phyloP scores from a whole-genome alignment of 805 yeast species.

The Kluyveromyces siamensis region DNA sequence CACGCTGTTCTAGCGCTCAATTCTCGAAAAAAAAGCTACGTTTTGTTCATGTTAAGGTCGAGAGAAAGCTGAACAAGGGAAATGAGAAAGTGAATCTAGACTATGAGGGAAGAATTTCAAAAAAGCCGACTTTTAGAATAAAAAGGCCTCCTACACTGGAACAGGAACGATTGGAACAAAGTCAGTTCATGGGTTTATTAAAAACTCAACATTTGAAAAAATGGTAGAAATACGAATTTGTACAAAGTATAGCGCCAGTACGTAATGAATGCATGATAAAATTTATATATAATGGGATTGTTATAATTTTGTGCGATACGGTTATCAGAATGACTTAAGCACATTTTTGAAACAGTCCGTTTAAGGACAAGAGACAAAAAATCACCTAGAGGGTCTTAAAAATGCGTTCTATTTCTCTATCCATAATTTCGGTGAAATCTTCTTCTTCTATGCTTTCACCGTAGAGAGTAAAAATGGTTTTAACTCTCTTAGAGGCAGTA shows the following conservation, averaged over 20 bases:
- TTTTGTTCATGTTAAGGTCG: neutral
- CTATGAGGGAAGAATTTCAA: neutral
- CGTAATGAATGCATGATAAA: neutral
- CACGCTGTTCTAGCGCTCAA: neutral
- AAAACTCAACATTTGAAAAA: neutral
- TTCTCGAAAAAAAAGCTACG: neutral
- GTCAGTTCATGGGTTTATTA: neutral
- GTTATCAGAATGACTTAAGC: neutral
- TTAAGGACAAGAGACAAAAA: neutral
- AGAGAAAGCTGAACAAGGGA: neutral
- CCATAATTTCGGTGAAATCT: slow-evolving; percentile 21
- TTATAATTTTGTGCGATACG: neutral
- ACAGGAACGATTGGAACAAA: neutral
- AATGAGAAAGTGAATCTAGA: neutral
- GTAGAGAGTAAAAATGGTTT: slow-evolving; percentile 36
- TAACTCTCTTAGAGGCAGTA: slow-evolving; percentile 33
- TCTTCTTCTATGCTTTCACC: slow-evolving; percentile 43
- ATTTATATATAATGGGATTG: neutral
- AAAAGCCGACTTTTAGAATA: neutral
- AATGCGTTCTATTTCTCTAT: slow-evolving; percentile 6
- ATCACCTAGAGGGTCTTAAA: neutral
- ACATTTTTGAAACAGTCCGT: neutral
- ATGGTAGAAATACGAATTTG: neutral
- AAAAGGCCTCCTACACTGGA: slow-evolving; percentile 1
- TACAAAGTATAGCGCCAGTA: neutral